Percentiles rank a stretch among this genome's conserved stretches.
Conservation (phyloP, 352 stramenopile species). For the Phytophthora aleatoria region DNA sequence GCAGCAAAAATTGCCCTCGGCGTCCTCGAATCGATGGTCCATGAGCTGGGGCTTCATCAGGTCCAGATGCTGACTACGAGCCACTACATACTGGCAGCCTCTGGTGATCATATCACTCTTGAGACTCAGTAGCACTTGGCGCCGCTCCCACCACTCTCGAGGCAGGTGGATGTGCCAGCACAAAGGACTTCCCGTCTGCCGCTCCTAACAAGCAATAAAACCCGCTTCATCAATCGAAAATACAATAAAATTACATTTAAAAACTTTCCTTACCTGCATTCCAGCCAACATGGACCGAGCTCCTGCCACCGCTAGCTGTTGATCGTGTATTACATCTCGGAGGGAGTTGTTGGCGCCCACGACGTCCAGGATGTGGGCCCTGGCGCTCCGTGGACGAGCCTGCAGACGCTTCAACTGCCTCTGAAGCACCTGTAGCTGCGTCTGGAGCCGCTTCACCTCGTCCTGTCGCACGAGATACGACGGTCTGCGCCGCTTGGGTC, state of each 20-base stretch:
- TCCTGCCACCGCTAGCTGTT: slow-evolving; percentile 21
- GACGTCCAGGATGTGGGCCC: slow-evolving; percentile 24
- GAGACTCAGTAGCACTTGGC: slow-evolving; percentile 39
- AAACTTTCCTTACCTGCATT: slow-evolving; percentile 27
- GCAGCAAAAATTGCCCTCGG: slow-evolving; percentile 39
- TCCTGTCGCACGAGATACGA: slow-evolving; percentile 39
- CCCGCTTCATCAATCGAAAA: neutral
- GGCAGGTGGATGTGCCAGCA: slow-evolving; percentile 35
- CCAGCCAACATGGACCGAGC: slow-evolving; percentile 21
- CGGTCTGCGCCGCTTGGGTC: slow-evolving; percentile 17
- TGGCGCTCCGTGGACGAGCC: slow-evolving; percentile 22
- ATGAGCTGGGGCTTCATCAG: slow-evolving; percentile 39
- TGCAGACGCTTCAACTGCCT: slow-evolving; percentile 24
- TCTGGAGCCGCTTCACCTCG: slow-evolving; percentile 30
- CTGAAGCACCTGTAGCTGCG: slow-evolving; percentile 24
- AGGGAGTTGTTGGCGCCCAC: slow-evolving; percentile 28
- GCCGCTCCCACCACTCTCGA: slow-evolving; percentile 35
- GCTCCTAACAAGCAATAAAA: slow-evolving; percentile 26
- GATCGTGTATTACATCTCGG: slow-evolving; percentile 31
- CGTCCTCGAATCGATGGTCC: slow-evolving; percentile 31
- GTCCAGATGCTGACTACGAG: slow-evolving; percentile 44
- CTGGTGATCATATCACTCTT: slow-evolving; percentile 45
- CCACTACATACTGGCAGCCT: slow-evolving; percentile 39
- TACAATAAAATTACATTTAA: neutral
- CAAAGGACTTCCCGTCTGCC: slow-evolving; percentile 30